Percentiles rank a stretch among this genome's conserved stretches.
phyloP scores from a whole-genome alignment of 805 yeast species.

The Candida ovalis region DNA sequence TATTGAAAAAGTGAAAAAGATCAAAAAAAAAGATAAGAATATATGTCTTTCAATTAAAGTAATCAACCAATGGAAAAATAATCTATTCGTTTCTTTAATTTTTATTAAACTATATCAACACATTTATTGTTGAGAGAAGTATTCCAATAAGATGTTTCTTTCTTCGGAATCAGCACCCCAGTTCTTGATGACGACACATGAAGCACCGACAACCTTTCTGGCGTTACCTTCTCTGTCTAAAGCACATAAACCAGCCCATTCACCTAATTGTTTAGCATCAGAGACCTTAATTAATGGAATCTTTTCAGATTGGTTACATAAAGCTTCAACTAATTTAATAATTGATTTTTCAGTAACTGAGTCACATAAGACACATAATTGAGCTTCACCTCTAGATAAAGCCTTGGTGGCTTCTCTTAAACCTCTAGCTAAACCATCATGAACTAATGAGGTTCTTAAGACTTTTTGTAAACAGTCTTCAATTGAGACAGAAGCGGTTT shows the following conservation, averaged over 20 bases:
- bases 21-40: not conserved
- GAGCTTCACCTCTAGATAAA: conserved; percentile 95
- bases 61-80: too few relatives aligned
- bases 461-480: conserved; percentile 99
- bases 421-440: conserved; percentile 99
- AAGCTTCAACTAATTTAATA: conserved; percentile 97
- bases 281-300: conserved; percentile 98
- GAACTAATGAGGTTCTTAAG: conserved; percentile 95
- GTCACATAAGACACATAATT: conserved; percentile 95
- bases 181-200: conserved; percentile 98
- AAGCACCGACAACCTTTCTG: conserved; percentile 99
- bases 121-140: conserved; percentile 83
- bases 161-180: conserved; percentile 99
- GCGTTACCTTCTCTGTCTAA: conserved; percentile 99
- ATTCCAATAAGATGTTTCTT: conserved; percentile 93
- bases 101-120: conserved; percentile 1
- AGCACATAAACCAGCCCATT: conserved; percentile 99
- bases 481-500: conserved; percentile 85
- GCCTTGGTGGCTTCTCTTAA: conserved; percentile 99
- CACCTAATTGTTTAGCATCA: conserved; percentile 99
- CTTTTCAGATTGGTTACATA: conserved; percentile 96
- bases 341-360: conserved; percentile 97
- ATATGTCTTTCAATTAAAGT: not conserved
- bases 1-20: not conserved
- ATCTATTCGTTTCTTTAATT: not conserved